Base-by-base conservation (phyloP, 2,329 filamentous ascomycete genomes). In the Pseudocercospora fijiensis region DNA sequence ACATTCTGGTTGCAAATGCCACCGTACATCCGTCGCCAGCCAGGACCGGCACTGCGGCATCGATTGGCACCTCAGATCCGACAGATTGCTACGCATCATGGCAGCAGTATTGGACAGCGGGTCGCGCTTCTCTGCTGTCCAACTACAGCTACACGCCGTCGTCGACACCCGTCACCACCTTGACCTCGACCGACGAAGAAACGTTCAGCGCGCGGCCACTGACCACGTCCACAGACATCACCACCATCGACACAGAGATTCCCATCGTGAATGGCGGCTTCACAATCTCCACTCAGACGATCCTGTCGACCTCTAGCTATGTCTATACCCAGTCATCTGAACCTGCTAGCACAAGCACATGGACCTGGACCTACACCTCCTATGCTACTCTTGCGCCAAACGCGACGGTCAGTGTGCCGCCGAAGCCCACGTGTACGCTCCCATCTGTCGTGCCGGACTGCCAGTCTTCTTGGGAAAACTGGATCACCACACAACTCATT, bases 381-480 rank as follows among this genome's bases (percentile, higher is more conserved):
- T 57, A 57, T n/a, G 16, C 33, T 13, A 57, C 53, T n/a, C 6
- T 47, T 20, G 53, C 47, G 33, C 16, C 49, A 33, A 59, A 33
- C 22, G 28, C 53, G 11, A 37, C 53, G 4, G 11, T 57, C 13
- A 41, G 53, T 18, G 55, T 59, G n/a, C 53, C 53, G 13, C 57
- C 49, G 16, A 59, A 53, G 22, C 65, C 65, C 6, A 65, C 65
- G 4, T 65, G 63, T 37, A 45, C 26, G 9, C 56, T 65, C 13
- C 65, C 65, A 2, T 37, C 18, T 6, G n/a, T 53, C 13, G 63
- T 67, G 5, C 24, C 41, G n/a, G 60, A 65, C 18, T 67, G 64
- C 27, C 53, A 67, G 24, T 58, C 30, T 8, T 52, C 57, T 13
- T 67, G 65, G 63, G 53, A 56, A 27, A 22, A 18, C 10, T 67